A percentile compares a stretch with the other conserved stretches of the same genome.
Evolutionary conservation across 768 basidiomycete genomes (phyloP).

Genomic region (Naganishia randhawae): DNA sequence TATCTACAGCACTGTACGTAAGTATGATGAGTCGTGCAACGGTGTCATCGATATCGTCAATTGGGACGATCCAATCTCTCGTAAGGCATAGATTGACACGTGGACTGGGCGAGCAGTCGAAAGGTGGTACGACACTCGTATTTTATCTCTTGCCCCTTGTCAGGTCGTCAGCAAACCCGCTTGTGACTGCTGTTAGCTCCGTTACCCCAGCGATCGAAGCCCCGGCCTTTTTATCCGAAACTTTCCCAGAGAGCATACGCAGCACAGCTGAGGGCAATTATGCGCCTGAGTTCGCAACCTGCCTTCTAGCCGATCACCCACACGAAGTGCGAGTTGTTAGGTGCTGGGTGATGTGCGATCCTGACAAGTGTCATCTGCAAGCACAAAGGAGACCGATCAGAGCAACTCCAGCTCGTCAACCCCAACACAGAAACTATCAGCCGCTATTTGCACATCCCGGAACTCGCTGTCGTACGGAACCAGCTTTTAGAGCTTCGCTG

Average conservation of each 20-base stretch:
- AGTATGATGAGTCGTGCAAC: no score
- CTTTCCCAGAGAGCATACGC: not conserved
- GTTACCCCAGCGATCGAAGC: not conserved
- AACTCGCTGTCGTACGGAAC: not conserved
- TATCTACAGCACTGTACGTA: no score
- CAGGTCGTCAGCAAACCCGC: not conserved
- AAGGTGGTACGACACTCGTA: no score
- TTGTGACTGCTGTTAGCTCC: not conserved
- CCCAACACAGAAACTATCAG: not conserved
- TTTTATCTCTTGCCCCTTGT: no score
- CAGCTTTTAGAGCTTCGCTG: not conserved
- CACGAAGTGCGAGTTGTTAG: not conserved
- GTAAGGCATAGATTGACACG: no score
- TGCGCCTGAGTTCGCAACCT: not conserved
- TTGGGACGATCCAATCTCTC: no score
- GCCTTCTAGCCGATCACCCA: constrained; percentile 4
- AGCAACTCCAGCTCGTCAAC: not conserved
- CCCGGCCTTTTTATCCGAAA: constrained; percentile 15
- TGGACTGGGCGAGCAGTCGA: no score
- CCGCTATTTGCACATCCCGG: not conserved
- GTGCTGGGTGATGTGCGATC: not conserved
- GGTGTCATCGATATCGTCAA: no score
- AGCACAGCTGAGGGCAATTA: not conserved
- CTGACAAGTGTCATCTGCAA: not conserved
- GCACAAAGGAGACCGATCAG: not conserved